phyloP scores from a whole-genome alignment of 805 yeast genomes.

The Ogataea allantospora region DNA sequence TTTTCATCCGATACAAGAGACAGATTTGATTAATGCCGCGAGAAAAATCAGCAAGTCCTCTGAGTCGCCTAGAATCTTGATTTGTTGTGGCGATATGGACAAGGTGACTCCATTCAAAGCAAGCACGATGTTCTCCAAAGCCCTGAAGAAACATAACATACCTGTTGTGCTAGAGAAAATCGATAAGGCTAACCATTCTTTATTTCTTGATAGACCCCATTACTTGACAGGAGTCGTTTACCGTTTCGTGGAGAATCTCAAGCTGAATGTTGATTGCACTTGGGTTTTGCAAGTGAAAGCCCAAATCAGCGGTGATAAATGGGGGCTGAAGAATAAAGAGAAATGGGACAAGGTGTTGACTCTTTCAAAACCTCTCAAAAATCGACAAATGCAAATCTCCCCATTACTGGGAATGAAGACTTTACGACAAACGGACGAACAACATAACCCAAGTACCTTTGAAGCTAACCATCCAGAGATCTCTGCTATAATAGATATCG shows the following conservation, averaged over 20 bases:
- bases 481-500: slow-evolving; percentile 64
- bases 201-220: slow-evolving; percentile 63
- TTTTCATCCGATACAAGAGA: slow-evolving; percentile 40
- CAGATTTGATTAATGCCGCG: slow-evolving; percentile 45
- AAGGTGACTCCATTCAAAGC: slow-evolving; percentile 45
- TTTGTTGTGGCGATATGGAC: slow-evolving; percentile 62
- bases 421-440: slow-evolving; percentile 57
- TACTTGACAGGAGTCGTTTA: slow-evolving; percentile 58
- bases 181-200: slow-evolving; percentile 60
- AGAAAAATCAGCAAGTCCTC: slow-evolving; percentile 35
- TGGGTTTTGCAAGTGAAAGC: slow-evolving; percentile 71
- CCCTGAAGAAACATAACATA: slow-evolving; percentile 30
- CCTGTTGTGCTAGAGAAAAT: slow-evolving; percentile 38
- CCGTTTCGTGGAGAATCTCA: slow-evolving; percentile 49
- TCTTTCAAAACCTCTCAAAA: slow-evolving; percentile 43
- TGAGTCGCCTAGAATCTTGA: slow-evolving; percentile 42
- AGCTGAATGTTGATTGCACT: slow-evolving; percentile 57
- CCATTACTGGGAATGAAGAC: slow-evolving; percentile 74
- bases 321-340: slow-evolving; percentile 75
- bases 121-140: slow-evolving; percentile 33
- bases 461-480: slow-evolving; percentile 53
- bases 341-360: slow-evolving; percentile 64
- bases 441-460: slow-evolving; percentile 56
- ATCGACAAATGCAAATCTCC: slow-evolving; percentile 33
- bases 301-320: slow-evolving; percentile 63